Evolutionary conservation across 306 rosid species (phyloP), one percentile per base, ranked within the genome.

Genomic region (Castanea sativa): DNA sequence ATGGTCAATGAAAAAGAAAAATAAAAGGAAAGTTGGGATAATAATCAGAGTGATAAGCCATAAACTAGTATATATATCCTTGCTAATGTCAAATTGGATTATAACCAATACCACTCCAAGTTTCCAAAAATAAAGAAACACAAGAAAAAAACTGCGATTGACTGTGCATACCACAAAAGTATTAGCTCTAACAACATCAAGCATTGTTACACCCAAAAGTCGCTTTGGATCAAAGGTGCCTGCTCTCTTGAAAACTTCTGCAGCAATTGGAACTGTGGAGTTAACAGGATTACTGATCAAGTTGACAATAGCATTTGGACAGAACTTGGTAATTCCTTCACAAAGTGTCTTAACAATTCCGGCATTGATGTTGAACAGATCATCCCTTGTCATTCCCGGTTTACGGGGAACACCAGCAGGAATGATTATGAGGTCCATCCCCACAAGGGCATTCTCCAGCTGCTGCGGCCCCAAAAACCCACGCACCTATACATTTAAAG

Each of bases 321-420:
- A 96, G 86, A 73, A 32, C 80, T 88, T 91, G 11, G 93, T 84
- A 83, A 96, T 80, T 80, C 98, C 99, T 83, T 96, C 98, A 69
- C 88, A 84, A 19, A 96, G 93, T 27, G 98, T 91, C 89, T 12
- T 93, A 55, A 93, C 98, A 78, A 96, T 96, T 79, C 99, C 98
- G 25, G 99, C 97, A 80, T 93, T 96, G 75, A 93, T 93, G 38
- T 93, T 96, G 74, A 96, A 91, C 20, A 96, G 95, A 77, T 93
- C 99, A 41, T 96, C 98, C 86, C 98, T 91, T 5, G 98, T 96
- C 98, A 91, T 96, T 82, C 98, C 99, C 14, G 99, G 99, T 85
- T 96, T 93, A 81, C 99, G 86, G 35, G 99, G 98, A 19, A 96
- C 92, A 35, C 98, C 96, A 18, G 98, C 98, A 51, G 98, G 98